Percentiles rank a stretch among this genome's conserved stretches.
These are phyloP conservation scores for Hericium coralloides DNA, from an alignment of 768 basidiomycete genomes.

Conservation along the genomic window DNA sequence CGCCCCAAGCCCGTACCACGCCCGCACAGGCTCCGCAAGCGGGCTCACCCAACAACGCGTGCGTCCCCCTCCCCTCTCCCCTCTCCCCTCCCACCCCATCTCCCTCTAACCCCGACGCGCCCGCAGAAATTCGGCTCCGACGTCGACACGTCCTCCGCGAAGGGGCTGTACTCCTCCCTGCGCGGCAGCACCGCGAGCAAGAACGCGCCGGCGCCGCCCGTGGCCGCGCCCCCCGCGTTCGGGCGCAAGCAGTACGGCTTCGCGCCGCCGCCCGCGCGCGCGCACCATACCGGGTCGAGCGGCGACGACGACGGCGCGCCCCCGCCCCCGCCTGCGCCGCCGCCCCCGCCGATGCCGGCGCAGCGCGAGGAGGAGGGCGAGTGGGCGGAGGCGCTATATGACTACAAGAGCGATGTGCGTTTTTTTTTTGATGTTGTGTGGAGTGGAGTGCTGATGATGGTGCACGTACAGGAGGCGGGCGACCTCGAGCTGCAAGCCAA, in stretches of 20 bases:
- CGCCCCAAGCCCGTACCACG: background rate
- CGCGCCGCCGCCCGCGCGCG: constrained; percentile 44
- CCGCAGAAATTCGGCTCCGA: constrained; percentile 47
- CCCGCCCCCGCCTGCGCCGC: background rate
- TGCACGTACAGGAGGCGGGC: constrained; percentile 46
- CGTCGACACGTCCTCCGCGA: constrained; percentile 43
- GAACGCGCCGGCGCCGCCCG: constrained; percentile 27
- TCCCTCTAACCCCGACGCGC: background rate
- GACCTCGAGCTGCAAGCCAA: constrained; percentile 55
- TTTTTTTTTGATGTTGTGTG: background rate
- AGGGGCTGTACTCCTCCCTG: constrained; percentile 37
- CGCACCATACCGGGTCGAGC: too few relatives aligned
- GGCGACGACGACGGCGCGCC: background rate
- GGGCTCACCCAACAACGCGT: background rate
- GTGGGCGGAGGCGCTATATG: constrained; percentile 75
- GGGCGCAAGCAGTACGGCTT: constrained; percentile 33
- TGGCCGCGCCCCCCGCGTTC: constrained; percentile 23
- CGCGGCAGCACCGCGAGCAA: constrained; percentile 34
- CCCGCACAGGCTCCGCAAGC: background rate
- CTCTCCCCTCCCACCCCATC: background rate
- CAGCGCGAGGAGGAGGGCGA: constrained; percentile 32
- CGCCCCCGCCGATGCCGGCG: constrained; percentile 3
- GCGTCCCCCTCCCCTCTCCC: background rate
- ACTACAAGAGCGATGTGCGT: constrained; percentile 56
- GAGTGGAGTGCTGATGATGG: background rate